Base-by-base conservation (phyloP, 2,329 filamentous ascomycete genomes). In the Diaporthe destruens region DNA sequence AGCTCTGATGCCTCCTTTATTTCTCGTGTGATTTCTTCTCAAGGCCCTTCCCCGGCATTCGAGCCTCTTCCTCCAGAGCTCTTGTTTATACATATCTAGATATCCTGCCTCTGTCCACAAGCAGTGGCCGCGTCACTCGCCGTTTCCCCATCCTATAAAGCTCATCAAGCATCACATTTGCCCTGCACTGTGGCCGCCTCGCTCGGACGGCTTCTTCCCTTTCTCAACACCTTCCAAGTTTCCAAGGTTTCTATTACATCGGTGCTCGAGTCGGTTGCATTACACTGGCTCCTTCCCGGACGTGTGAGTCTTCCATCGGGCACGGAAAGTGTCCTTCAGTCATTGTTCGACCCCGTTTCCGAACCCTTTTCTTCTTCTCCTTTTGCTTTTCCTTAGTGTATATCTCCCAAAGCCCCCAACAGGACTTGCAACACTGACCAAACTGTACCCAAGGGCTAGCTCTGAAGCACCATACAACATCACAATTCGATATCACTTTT, bases 11-110 rank as follows among this genome's bases (percentile, higher is more conserved):
- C 68, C 36, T 59, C 55, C 57, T 61, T 53, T 70, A 61, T 54
- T 61, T 36, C 68, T 54, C 44, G 69, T 68, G 42, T 71, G 69
- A 32, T 34, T 25, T 67, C 51, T 42, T 66, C 65, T 55, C 66
- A 74, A 74, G 54, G 59, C 65, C 36, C 34, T 25, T 34, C 54
- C 36, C 53, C 42, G n/a, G 51, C n/a, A 36, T 39, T 29, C 54
- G 29, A 68, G 53, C 61, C 18, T 32, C 39, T 25, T 59, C 53
- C 25, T 61, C 23, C 36, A 23, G 32, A 25, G 16, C 44, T 65
- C n/a, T 25, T 32, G 18, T n/a, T 3, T 7, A 29, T 29, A 29
- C 29, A 29, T 29, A 29, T 42, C 1, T n/a, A 25, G 32, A 39
- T 20, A 39, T 25, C 47, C 34, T 14, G 12, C 54, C 20, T 34